Evolutionary conservation across 768 basidiomycete species (phyloP).

Genomic region (Lentinula sp.): DNA sequence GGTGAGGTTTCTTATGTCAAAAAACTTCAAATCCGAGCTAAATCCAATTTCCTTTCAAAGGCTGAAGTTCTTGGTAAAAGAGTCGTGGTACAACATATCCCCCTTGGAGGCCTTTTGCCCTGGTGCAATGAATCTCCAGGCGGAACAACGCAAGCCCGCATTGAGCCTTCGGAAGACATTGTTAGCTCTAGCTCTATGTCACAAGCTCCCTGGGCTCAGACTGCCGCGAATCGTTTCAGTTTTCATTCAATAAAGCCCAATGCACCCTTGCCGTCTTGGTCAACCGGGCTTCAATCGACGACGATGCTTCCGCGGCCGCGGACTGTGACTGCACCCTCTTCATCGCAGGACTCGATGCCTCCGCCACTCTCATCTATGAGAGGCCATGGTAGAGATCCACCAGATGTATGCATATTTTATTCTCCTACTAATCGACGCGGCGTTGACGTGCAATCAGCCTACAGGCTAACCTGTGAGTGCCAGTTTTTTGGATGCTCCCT

Average conservation of each 20-base stretch:
- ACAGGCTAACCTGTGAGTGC: not conserved
- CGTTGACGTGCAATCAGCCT: not conserved
- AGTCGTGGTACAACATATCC: constrained; percentile 95
- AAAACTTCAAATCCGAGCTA: not conserved
- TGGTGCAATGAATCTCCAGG: not conserved
- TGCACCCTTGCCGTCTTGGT: constrained; percentile 1
- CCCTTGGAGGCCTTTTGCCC: constrained; percentile 57
- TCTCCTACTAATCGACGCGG: not conserved
- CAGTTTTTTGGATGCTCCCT: not conserved
- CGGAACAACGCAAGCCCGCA: not conserved
- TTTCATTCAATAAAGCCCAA: not conserved
- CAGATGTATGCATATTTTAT: not conserved
- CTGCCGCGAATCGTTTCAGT: not conserved
- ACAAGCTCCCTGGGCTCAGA: not conserved
- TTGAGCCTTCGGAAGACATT: not conserved
- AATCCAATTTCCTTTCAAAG: constrained; percentile 25
- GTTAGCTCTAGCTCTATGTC: not conserved
- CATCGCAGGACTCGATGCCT: not conserved
- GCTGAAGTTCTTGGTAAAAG: constrained; percentile 90
- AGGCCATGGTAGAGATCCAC: not conserved
- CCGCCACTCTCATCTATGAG: not conserved
- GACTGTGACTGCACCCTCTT: not conserved
- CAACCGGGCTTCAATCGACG: not conserved
- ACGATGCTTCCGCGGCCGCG: not conserved
- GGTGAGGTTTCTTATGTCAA: constrained; percentile 25